phyloP scores from a whole-genome alignment of 768 basidiomycete species.

The Leucogyrophana mollusca region DNA sequence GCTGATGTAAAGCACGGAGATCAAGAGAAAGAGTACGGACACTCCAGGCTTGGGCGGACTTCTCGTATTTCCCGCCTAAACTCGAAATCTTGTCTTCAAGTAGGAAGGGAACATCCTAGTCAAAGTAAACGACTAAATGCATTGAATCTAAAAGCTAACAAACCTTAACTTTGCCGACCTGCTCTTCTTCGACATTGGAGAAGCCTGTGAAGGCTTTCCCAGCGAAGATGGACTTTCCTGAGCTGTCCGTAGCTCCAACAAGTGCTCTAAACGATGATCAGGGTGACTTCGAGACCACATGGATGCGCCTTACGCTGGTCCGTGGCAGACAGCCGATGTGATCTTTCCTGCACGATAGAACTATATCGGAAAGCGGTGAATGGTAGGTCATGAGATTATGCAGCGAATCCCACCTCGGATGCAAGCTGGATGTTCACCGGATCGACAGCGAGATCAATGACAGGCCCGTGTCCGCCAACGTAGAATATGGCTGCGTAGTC shows the following conservation, averaged over 20 bases:
- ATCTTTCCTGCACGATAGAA: constrained; percentile 70
- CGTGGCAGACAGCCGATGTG: constrained; percentile 77
- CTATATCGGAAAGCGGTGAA: no score
- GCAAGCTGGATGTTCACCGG: constrained; percentile 55
- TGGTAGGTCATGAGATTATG: background rate
- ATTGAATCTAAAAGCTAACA: constrained; percentile 13
- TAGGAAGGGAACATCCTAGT: constrained; percentile 64
- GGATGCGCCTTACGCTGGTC: constrained; percentile 53
- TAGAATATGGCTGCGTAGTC: constrained; percentile 79
- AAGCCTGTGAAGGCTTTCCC: constrained; percentile 64
- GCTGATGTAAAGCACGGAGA: background rate
- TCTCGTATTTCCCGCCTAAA: constrained; percentile 68
- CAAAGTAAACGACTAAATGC: no score
- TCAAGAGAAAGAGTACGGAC: constrained; percentile 36
- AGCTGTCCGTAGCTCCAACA: constrained; percentile 49
- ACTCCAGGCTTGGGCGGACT: constrained; percentile 53
- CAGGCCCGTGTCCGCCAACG: constrained; percentile 78
- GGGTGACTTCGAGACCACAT: background rate
- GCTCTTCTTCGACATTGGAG: constrained; percentile 67
- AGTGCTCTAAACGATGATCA: constrained; percentile 44
- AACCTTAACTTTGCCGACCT: constrained; percentile 43
- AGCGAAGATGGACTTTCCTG: constrained; percentile 64
- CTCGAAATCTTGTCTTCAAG: constrained; percentile 62
- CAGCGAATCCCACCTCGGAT: constrained; percentile 41
- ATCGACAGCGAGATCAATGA: constrained; percentile 67